Evolutionary conservation across 805 yeast genomes (phyloP), one percentile per base, ranked within the genome.

Genomic region (Monosporozyma aquatica): DNA sequence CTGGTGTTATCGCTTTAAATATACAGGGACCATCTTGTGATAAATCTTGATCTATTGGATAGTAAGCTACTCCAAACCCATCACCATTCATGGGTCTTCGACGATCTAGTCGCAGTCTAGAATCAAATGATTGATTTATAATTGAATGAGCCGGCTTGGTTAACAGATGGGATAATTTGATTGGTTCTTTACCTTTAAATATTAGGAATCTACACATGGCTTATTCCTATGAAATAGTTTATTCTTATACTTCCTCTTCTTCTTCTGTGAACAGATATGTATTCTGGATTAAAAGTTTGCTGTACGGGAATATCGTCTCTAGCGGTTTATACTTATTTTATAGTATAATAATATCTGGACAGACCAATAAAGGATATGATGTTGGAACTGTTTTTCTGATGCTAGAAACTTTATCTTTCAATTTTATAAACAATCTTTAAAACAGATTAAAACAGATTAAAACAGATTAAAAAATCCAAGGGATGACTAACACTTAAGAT

Each of bases 11-110:
- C 10, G 97, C 97, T 52, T 87, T 80, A 67, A 85, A 92, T 2
- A 87, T 74, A 62, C 97, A 92, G 21, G 98, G 97, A 2, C 87
- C 84, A 34, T 77, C 75, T 9, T 58, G 49, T 30, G 72, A 75
- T 15, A 74, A 62, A 38, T 76, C 80, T 8, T 65, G 65, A 36
- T 76, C 82, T n/a, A 67, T 53, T 3, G 79, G 71, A 58, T 92
- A 92, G 65, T 92, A 92, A 1, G 97, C 97, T 18, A 92, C 90
- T 2, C 98, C 98, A 62, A 92, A 92, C 0, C 98, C 98, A 62
- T 92, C 98, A 33, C 98, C 98, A 60, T 92, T 92, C 52, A 92
- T 86, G 2, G 98, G 97, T 41, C 95, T 76, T 50, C 94, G 63
- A 53, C 78, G 80, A 56, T 92, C 97, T 14, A 92, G 70, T 43